Conservation (phyloP, 192 early-diverging fungal genomes). For the Oehlia diaphana region DNA sequence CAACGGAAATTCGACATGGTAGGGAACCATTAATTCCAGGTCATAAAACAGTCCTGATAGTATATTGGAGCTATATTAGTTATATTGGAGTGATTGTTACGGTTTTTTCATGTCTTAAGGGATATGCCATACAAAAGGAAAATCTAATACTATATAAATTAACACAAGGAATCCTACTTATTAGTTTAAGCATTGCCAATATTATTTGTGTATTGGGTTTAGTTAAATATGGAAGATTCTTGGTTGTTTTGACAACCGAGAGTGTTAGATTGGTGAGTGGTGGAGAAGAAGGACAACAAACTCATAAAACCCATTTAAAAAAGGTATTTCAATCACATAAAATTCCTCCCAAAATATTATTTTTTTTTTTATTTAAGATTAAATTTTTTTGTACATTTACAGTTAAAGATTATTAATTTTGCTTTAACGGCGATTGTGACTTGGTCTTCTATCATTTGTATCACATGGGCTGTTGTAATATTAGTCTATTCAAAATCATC, state of each 20-base stretch:
- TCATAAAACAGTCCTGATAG: neutral
- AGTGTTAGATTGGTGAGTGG: no score
- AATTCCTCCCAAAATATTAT: no score
- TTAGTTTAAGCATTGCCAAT: neutral
- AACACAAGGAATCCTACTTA: neutral
- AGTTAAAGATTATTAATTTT: no score
- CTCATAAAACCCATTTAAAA: no score
- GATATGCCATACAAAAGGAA: neutral
- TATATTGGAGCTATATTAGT: neutral
- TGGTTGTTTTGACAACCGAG: neutral
- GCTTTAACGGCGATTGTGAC: no score
- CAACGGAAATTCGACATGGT: neutral
- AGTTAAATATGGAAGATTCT: neutral
- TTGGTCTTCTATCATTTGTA: no score
- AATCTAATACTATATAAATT: neutral
- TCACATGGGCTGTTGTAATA: no score
- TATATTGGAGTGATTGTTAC: neutral
- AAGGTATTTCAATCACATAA: no score
- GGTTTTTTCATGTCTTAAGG: neutral
- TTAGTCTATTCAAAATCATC: no score
- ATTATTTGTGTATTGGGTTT: neutral
- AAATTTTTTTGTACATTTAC: no score
- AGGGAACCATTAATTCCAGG: neutral
- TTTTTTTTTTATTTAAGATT: no score
- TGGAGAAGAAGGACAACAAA: neutral